These are phyloP conservation scores for Aphanomyces invadans DNA, from an alignment of 352 stramenopile genomes.

Conservation along the genomic window DNA sequence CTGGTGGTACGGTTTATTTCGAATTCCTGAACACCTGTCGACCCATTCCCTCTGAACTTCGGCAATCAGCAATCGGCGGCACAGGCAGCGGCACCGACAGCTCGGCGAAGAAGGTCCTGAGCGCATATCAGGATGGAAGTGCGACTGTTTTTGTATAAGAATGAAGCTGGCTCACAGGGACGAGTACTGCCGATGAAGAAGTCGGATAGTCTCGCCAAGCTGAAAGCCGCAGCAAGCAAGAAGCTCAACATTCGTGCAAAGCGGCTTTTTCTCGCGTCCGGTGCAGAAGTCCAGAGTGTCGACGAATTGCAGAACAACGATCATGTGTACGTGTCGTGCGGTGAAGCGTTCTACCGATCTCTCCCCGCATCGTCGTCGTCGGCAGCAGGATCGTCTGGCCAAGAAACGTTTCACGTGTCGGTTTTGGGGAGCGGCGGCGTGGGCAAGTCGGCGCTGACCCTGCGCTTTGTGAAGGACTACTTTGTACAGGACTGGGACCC, in stretches of 20 bases:
- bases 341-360: constrained; percentile 75
- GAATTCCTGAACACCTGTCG: neutral
- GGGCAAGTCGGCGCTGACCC: constrained; percentile 85
- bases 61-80: neutral
- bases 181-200: constrained; percentile 80
- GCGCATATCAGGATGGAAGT: constrained; percentile 6
- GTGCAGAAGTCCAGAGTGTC: constrained; percentile 77
- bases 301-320: constrained; percentile 88
- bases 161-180: constrained; percentile 73
- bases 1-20: neutral
- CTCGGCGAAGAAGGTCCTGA: neutral
- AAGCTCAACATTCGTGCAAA: constrained; percentile 76
- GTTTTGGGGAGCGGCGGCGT: constrained; percentile 83
- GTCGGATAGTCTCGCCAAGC: constrained; percentile 55
- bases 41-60: neutral
- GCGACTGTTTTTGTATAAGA: constrained; percentile 83
- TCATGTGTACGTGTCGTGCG: constrained; percentile 79
- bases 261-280: constrained; percentile 69
- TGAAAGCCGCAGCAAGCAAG: constrained; percentile 82
- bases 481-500: constrained; percentile 89
- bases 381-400: constrained; percentile 27
- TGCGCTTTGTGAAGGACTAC: constrained; percentile 85
- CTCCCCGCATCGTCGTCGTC: neutral
- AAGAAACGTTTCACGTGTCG: constrained; percentile 82
- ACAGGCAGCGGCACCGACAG: neutral